Evolutionary conservation across 768 basidiomycete genomes (phyloP).

Genomic region (Mycena vulgaris): DNA sequence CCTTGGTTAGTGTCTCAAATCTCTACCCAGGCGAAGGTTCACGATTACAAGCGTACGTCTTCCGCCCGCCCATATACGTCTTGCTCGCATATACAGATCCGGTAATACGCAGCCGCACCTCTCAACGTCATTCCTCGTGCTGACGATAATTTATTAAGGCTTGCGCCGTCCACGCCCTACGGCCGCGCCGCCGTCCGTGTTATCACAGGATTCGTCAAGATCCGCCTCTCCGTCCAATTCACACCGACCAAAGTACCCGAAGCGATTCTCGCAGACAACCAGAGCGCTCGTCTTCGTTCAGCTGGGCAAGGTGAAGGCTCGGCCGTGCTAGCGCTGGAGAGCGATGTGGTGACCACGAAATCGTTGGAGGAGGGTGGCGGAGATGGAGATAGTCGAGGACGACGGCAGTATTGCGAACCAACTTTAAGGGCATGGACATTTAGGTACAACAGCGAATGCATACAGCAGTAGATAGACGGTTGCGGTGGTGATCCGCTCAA

Average conservation of each 20-base stretch:
- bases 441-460: no score
- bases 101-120: not conserved
- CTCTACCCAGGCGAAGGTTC: not conserved
- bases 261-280: not conserved
- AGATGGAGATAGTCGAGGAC: not conserved
- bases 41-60: not conserved
- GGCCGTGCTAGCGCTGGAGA: not conserved
- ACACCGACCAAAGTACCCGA: not conserved
- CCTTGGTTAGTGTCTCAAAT: not conserved
- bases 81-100: not conserved
- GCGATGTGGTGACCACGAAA: not conserved
- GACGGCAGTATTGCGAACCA: not conserved
- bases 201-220: not conserved
- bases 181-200: not conserved
- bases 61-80: not conserved
- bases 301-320: not conserved
- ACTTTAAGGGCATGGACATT: not conserved
- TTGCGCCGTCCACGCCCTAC: not conserved
- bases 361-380: not conserved
- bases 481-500: no score
- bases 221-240: not conserved
- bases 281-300: not conserved
- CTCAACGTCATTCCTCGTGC: not conserved
- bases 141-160: not conserved
- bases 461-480: no score